These are phyloP conservation scores for Apiotrichum laibachii DNA, from an alignment of 1,284 basidiomycete species.

Conservation along the genomic window DNA sequence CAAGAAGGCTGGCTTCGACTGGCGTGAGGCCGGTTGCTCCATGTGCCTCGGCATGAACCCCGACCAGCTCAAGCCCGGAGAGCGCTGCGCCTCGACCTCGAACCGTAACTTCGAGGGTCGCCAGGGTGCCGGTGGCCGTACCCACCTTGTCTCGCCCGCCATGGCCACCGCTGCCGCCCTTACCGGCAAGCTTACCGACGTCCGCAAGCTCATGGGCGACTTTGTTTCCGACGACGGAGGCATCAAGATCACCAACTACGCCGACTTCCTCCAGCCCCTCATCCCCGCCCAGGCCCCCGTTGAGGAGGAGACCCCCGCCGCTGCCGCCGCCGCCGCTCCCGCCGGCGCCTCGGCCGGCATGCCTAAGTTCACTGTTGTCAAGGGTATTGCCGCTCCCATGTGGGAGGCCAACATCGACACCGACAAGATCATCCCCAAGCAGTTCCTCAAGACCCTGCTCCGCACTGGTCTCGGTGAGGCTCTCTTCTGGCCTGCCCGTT, in stretches of 20 bases:
- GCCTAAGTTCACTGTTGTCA: conserved; percentile 73
- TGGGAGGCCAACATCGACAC: conserved; percentile 92
- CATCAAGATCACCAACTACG: conserved; percentile 66
- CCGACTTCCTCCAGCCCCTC: conserved; percentile 74
- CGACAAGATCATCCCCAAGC: conserved; percentile 95
- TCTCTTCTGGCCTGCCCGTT: conserved; percentile 80
- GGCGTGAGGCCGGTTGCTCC: conserved; percentile 95
- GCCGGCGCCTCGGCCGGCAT: conserved; percentile 58
- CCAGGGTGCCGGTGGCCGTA: conserved; percentile 87
- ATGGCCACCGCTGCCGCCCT: conserved; percentile 95
- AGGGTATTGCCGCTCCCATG: conserved; percentile 83
- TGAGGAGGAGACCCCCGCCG: conserved; percentile 48
- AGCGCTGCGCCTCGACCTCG: conserved; percentile 93
- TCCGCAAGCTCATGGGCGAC: conserved; percentile 71
- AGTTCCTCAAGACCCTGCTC: conserved; percentile 92
- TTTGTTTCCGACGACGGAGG: conserved; percentile 53
- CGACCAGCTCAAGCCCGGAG: conserved; percentile 82
- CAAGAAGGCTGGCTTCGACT: conserved; percentile 93
- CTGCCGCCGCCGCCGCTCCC: conserved; percentile 55
- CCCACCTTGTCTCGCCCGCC: conserved; percentile 87
- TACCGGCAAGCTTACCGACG: conserved; percentile 82
- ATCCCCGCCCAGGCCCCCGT: conserved; percentile 56
- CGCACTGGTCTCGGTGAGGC: conserved; percentile 87
- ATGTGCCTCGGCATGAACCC: conserved; percentile 99
- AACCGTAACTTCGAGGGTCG: conserved; percentile 96